Base-by-base conservation (phyloP, 176 grass and related monocot species). In the Phoenix dactylifera region DNA sequence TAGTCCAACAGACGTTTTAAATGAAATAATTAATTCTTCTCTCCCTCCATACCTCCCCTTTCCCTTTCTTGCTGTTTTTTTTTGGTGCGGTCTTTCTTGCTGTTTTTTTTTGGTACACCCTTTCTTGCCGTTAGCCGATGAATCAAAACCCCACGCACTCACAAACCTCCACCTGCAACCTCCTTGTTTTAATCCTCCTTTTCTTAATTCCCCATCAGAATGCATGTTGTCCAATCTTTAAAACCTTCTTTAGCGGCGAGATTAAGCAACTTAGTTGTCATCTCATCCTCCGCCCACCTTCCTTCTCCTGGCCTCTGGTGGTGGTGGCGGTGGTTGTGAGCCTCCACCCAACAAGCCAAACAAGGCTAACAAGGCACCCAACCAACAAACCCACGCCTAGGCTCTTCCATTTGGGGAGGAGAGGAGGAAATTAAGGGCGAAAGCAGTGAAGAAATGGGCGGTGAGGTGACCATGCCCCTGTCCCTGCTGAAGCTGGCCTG, bases 151-250 rank as follows among this genome's bases (percentile, higher is more conserved):
- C 58, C 19, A 15, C 52, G 5, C 24, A 53, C 10, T 24, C 18
- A 1, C 48, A 74, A 50, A 60, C 57, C 59, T 55, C 72, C 54
- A 68, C 82, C 72, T 85, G 68, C 72, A 64, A 81, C 83, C 69
- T 50, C 59, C 32, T 39, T 39, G 82, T 74, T 76, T 85, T 73
- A 80, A 67, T 85, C 72, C 83, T 50, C 35, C 22, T 39, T 62
- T 59, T 58, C 50, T 71, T 24, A 65, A 51, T 50, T 7, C 18
- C 49, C 4, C 49, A 17, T 65, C 60, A 18, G 58, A 16, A 30
- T 15, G 67, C 24, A 50, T 54, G 9, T 39, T 2, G 6, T 10
- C 32, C 32, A 39, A 39, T 39, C 32, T 39, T 39, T 39, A 39
- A 39, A 39, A 39, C 32, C 32, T 39, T 39, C 32, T 39, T 39